Base-by-base conservation (phyloP, 2,329 filamentous ascomycete genomes). In the Fusarium musae region DNA sequence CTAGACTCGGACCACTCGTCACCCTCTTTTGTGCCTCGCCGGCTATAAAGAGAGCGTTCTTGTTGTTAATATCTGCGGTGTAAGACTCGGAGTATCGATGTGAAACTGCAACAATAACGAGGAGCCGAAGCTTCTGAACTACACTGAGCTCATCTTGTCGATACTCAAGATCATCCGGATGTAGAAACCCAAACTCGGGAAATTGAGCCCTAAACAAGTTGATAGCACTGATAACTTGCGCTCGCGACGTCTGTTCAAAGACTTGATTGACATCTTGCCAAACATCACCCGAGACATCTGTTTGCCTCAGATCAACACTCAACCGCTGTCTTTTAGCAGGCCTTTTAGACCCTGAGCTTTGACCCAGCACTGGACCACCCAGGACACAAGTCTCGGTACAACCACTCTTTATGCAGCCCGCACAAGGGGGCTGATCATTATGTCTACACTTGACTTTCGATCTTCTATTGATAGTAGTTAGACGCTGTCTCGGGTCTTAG, bases 381-480 rank as follows among this genome's bases (percentile, higher is more conserved):
- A 78, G 21, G 8, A 23, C 21, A 26, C 76, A 78, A 7, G 73
- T 70, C 6, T 60, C 54, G 6, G 62, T 64, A 5, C 61, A 63
- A 0, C 63, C 70, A 6, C 73, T 74, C 23, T 78, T 78, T n/a
- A 52, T 30, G 23, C 76, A 78, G 11, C 73, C 73, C n/a, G 50
- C 57, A 37, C 76, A 78, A 19, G 76, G 76, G 11, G 76, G 50
- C n/a, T 74, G 63, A 9, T 73, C 75, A 19, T 74, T 47, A 40
- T 78, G 76, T 28, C 47, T 77, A 16, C 76, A 78, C 19, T 78
- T 78, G 58, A 78, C 72, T 47, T 78, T 78, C 6, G 76, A 77
- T 58, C 50, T 68, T 42, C 76, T 78, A 39, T 37, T 28, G n/a
- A 39, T 26, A 23, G 26, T 56, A 26, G 26, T 64, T 37, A 64